These are phyloP conservation scores for Ambrosiella xylebori DNA, from an alignment of 2,329 filamentous ascomycete species.

Conservation along the genomic window DNA sequence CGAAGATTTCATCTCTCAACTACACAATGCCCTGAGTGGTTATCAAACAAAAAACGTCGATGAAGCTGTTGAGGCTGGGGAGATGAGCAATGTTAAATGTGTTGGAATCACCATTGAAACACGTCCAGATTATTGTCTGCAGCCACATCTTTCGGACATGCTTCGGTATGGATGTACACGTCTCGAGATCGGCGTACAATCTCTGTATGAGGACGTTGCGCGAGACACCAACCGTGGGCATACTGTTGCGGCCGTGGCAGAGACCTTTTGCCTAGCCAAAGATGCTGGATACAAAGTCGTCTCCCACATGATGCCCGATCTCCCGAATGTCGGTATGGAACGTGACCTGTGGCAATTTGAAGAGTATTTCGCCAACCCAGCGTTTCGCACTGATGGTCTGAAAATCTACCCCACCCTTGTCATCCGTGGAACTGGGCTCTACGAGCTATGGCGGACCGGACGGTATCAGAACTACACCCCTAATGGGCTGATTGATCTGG, in stretches of 20 bases:
- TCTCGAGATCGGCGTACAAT: constrained; percentile 88
- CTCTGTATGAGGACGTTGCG: constrained; percentile 94
- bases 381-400: constrained; percentile 85
- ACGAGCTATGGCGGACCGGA: constrained; percentile 93
- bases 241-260: constrained; percentile 84
- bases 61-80: constrained; percentile 81
- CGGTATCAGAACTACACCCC: constrained; percentile 98
- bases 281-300: constrained; percentile 98
- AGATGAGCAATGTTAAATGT: constrained; percentile 95
- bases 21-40: constrained; percentile 91
- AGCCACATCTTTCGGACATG: constrained; percentile 92
- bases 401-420: constrained; percentile 98
- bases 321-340: constrained; percentile 97
- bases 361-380: constrained; percentile 95
- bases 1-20: constrained; percentile 82
- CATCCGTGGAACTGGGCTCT: constrained; percentile 87
- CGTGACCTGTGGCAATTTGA: constrained; percentile 91
- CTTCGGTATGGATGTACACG: constrained; percentile 93
- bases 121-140: constrained; percentile 86
- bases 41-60: constrained; percentile 92
- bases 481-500: constrained; percentile 86
- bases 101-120: constrained; percentile 98
- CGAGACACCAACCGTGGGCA: constrained; percentile 93
- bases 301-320: constrained; percentile 98
- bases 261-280: constrained; percentile 94